A percentile compares a stretch with the other conserved stretches of the same genome.
Conservation (phyloP, 1,284 basidiomycete species). For the Calocybe gambosa region DNA sequence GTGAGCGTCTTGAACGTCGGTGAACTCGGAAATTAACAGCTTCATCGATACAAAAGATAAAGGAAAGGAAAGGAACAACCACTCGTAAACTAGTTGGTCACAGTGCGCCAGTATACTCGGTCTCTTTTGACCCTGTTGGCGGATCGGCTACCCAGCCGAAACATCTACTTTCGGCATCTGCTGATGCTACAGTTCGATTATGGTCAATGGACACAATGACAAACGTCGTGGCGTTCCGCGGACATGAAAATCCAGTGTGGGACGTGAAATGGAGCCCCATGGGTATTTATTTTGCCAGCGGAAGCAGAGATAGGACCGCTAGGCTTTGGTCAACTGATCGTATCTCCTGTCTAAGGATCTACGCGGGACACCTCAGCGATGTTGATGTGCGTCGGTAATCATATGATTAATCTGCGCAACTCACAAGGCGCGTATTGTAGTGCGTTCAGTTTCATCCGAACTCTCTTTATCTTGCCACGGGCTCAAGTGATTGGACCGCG, state of each 20-base stretch:
- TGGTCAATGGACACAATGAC: slow-evolving; percentile 97
- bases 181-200: slow-evolving; percentile 85
- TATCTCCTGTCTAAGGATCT: slow-evolving; percentile 83
- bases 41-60: slow-evolving; percentile 55
- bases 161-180: slow-evolving; percentile 89
- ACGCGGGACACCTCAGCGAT: slow-evolving; percentile 94
- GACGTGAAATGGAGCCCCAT: slow-evolving; percentile 98
- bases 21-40: slow-evolving; percentile 31
- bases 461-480: slow-evolving; percentile 94
- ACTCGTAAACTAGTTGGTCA: slow-evolving; percentile 95
- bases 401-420: slow-evolving; percentile 4
- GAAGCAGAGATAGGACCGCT: slow-evolving; percentile 90
- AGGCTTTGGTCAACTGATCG: slow-evolving; percentile 96
- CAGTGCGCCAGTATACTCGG: slow-evolving; percentile 92
- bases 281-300: slow-evolving; percentile 98
- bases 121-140: slow-evolving; percentile 88
- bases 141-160: slow-evolving; percentile 84
- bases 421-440: slow-evolving; percentile 35
- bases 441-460: slow-evolving; percentile 97
- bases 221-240: slow-evolving; percentile 91
- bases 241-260: slow-evolving; percentile 98
- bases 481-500: slow-evolving; percentile 93
- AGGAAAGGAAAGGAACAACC: slow-evolving; percentile 73
- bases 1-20: not conserved
- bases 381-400: slow-evolving; percentile 77